Evolutionary conservation across 208 protist species (phyloP), one percentile per base, ranked within the genome.

Genomic region (Leishmania braziliensis): DNA sequence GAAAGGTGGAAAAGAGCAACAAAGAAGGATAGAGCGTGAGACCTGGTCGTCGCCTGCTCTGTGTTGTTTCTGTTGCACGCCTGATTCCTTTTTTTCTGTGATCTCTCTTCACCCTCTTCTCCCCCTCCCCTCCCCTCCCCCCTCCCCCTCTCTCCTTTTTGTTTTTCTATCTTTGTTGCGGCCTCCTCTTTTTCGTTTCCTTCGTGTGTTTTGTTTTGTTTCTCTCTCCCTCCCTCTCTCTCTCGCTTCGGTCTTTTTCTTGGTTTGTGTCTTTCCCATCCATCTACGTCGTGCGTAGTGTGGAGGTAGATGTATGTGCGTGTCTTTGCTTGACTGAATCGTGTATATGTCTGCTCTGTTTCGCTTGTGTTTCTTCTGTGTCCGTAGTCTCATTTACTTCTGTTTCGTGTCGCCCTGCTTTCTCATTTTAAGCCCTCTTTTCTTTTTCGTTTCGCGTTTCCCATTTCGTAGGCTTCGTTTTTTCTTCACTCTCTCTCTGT

Each of bases 121-220:
- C 36, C 33, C 65, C 10, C 36, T n/a, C 51, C 56, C 10, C 36
- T n/a, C 51, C 56, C 12, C 39, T 54, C 82, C 70, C n/a, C 39
- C 72, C 68, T 50, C 75, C 60, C 62, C 29, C 63, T 75, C 77
- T 76, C 63, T 58, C 23, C 51, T 8, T 79, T 58, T 65, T 77
- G n/a, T 80, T 2, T 60, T 51, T 39, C 33, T 83, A 56, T 79
- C 51, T 50, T 60, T 51, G 14, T 50, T 63, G 0, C 14, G 18
- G 33, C 68, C 2, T 62, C 43, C 72, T 60, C 16, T 76, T 69
- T 33, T 56, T 77, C 20, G 9, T 60, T 78, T 58, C 75, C n/a
- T 75, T 84, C 53, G 0, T 29, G 29, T 83, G 53, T 84, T 80
- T 65, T 79, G 54, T 74, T 78, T 81, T 84, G 56, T 60, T 84